These are phyloP conservation scores for Prinsepia uniflora DNA, from an alignment of 306 rosid species.

Conservation along the genomic window DNA sequence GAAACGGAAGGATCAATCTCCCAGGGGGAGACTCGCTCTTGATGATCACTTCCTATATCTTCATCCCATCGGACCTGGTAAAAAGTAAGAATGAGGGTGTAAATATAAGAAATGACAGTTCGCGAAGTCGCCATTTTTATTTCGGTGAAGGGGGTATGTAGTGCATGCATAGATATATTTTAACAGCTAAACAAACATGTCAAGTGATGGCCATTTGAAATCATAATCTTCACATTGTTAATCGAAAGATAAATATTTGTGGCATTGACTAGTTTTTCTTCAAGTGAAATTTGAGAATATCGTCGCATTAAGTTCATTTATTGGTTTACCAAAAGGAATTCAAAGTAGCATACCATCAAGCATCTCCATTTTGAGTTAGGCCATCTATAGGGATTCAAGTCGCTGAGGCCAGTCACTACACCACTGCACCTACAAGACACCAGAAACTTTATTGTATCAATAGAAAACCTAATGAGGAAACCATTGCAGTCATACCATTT, in stretches of 20 bases:
- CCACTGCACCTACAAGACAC: slow-evolving; percentile 66
- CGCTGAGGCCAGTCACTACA: slow-evolving; percentile 71
- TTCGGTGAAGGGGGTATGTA: background rate
- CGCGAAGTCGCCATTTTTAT: background rate
- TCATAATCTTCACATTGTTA: background rate
- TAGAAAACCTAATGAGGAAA: slow-evolving; percentile 10
- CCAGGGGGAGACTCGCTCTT: slow-evolving; percentile 85
- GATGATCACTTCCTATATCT: slow-evolving; percentile 55
- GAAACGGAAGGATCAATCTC: slow-evolving; percentile 85
- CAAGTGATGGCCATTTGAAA: background rate
- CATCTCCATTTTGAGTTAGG: slow-evolving; percentile 93
- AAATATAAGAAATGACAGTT: slow-evolving; percentile 13
- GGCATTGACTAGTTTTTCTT: background rate
- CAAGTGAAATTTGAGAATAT: background rate
- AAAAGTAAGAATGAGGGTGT: slow-evolving; percentile 25
- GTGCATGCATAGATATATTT: background rate
- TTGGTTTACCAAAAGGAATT: background rate
- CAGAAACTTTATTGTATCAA: slow-evolving; percentile 21
- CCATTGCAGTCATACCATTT: slow-evolving; percentile 10
- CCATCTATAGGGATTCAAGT: slow-evolving; percentile 87
- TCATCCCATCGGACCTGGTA: slow-evolving; percentile 94
- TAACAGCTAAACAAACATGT: background rate
- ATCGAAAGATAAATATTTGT: background rate
- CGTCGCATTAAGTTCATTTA: background rate
- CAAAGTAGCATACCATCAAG: slow-evolving; percentile 59